Conservation (phyloP, 179 eudicot genomes). For the Actinidia chinensis region DNA sequence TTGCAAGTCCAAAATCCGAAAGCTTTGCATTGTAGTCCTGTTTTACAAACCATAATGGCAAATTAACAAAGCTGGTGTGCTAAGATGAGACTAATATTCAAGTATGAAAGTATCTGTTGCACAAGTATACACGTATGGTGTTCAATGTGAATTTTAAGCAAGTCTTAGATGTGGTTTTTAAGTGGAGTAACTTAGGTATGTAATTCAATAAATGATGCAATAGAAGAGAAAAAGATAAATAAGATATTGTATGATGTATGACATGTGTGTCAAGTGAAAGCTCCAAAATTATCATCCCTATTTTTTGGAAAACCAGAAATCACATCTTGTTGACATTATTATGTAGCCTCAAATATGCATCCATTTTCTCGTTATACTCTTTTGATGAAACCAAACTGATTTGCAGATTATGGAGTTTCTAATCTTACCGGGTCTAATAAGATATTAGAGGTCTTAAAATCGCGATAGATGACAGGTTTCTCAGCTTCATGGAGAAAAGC, state of each 20-base stretch:
- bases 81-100: not conserved
- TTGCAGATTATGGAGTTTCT: not conserved
- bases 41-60: slow-evolving; percentile 2
- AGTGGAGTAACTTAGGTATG: not conserved
- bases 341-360: not conserved
- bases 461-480: slow-evolving; percentile 89
- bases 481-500: slow-evolving; percentile 93
- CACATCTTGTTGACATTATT: not conserved
- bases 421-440: slow-evolving; percentile 66
- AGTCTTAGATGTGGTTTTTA: not conserved
- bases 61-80: not conserved
- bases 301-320: not conserved
- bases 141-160: not conserved
- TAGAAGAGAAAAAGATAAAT: no score
- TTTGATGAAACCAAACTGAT: not conserved
- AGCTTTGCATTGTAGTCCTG: slow-evolving; percentile 92
- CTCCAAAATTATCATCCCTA: not conserved
- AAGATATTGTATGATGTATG: not conserved
- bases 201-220: not conserved
- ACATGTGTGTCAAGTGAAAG: not conserved
- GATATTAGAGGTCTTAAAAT: slow-evolving; percentile 93
- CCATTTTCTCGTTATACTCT: not conserved
- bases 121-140: not conserved
- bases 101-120: not conserved
- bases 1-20: slow-evolving; percentile 88